A percentile compares a stretch with the other conserved stretches of the same genome.
phyloP scores from a whole-genome alignment of 2,329 filamentous ascomycete species.

The Zymoseptoria tritici region DNA sequence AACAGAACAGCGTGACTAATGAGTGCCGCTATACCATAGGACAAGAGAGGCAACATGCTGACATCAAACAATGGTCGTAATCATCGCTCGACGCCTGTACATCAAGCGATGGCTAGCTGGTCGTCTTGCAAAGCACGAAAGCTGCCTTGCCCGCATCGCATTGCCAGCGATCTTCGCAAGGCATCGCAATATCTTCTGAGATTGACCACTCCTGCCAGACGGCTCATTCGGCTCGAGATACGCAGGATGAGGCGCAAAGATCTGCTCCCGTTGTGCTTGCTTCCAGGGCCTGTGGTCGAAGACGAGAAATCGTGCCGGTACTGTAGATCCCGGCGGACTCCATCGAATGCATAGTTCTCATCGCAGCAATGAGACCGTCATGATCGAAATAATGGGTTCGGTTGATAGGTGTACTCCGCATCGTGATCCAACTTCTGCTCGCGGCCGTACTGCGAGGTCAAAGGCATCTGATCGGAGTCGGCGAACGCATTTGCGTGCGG shows the following conservation, averaged over 20 bases:
- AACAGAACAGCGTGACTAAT: no score
- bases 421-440: slow-evolving; percentile 6
- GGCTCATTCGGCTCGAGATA: neutral
- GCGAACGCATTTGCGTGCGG: slow-evolving; percentile 9
- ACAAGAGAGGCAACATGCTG: neutral
- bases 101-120: neutral
- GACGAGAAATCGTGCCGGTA: neutral
- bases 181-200: no score
- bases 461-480: slow-evolving; percentile 14
- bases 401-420: slow-evolving; percentile 12
- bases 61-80: neutral
- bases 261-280: neutral
- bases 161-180: no score
- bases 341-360: neutral
- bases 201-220: no score
- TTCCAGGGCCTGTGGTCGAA: neutral
- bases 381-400: slow-evolving; percentile 11
- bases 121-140: no score
- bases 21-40: no score
- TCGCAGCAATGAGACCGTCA: neutral
- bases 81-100: neutral
- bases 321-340: neutral
- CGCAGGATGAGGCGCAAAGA: neutral
- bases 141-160: no score
- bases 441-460: slow-evolving; percentile 7